These are phyloP conservation scores for Leccinum subfulvum DNA, from an alignment of 1,284 basidiomycete genomes.

Conservation along the genomic window DNA sequence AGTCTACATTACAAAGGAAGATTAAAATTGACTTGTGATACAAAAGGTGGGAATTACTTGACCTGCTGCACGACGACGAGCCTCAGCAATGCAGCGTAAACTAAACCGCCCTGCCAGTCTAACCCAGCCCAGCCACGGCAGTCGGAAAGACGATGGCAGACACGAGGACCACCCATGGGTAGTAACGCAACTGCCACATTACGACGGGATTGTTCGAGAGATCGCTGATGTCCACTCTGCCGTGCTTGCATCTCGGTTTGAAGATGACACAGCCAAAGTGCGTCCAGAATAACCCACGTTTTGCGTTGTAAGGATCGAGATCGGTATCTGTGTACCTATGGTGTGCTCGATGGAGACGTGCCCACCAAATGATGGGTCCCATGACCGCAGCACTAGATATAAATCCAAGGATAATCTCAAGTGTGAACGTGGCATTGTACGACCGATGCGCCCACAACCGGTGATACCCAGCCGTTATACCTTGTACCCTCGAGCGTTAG, in stretches of 20 bases:
- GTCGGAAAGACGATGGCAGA: conserved; percentile 76
- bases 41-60: conserved; percentile 31
- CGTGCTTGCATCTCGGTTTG: conserved; percentile 81
- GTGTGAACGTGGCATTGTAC: conserved; percentile 77
- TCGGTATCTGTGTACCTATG: conserved; percentile 92
- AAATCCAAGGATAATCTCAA: conserved; percentile 75
- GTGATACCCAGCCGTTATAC: conserved; percentile 80
- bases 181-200: conserved; percentile 81
- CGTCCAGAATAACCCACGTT: conserved; percentile 73
- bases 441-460: conserved; percentile 85
- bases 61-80: conserved; percentile 85
- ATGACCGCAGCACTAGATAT: conserved; percentile 81
- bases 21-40: neutral
- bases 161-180: conserved; percentile 63
- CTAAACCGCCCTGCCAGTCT: conserved; percentile 77
- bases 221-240: conserved; percentile 83
- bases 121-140: conserved; percentile 70
- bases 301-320: conserved; percentile 87
- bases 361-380: conserved; percentile 91
- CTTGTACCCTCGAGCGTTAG: conserved; percentile 18
- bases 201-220: conserved; percentile 73
- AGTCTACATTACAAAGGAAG: conserved; percentile 44
- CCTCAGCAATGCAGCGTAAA: conserved; percentile 78
- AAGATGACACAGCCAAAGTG: conserved; percentile 90
- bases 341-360: conserved; percentile 84